phyloP scores from a whole-genome alignment of 371 early-diverging fungal genomes.

The Coemansia sp. region DNA sequence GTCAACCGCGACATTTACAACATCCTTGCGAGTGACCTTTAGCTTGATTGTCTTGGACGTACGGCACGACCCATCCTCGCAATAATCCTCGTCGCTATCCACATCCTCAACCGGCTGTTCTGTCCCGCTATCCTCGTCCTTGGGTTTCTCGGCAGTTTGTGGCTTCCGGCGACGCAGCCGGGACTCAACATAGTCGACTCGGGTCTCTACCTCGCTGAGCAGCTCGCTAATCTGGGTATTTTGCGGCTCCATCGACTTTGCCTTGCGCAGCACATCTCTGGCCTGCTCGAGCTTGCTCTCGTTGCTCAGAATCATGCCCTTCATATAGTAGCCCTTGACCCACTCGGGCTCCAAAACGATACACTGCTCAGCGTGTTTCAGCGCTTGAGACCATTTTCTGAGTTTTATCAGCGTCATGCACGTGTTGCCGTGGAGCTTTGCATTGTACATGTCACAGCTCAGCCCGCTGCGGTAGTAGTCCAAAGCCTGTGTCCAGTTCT shows the following conservation, averaged over 20 bases:
- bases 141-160: background rate
- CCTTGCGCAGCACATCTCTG: slow-evolving; percentile 27
- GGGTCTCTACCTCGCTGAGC: slow-evolving; percentile 40
- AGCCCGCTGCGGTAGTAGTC: slow-evolving; percentile 48
- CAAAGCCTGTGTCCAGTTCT: slow-evolving; percentile 48
- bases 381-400: slow-evolving; percentile 45
- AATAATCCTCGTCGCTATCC: slow-evolving; percentile 50
- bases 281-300: slow-evolving; percentile 52
- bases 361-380: slow-evolving; percentile 54
- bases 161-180: slow-evolving; percentile 47
- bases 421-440: slow-evolving; percentile 52
- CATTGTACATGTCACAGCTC: slow-evolving; percentile 50
- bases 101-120: slow-evolving; percentile 34
- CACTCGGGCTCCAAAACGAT: slow-evolving; percentile 51
- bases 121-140: slow-evolving; percentile 30
- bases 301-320: slow-evolving; percentile 44
- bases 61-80: slow-evolving; percentile 41
- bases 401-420: slow-evolving; percentile 53
- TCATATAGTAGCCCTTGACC: slow-evolving; percentile 54
- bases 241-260: slow-evolving; percentile 30
- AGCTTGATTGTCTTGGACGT: slow-evolving; percentile 42
- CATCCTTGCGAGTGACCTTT: slow-evolving; percentile 33
- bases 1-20: slow-evolving; percentile 25
- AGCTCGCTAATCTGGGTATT: slow-evolving; percentile 36
- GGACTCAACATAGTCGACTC: slow-evolving; percentile 46